These are phyloP conservation scores for Fragosphaeria purpurea DNA, from an alignment of 2,329 filamentous ascomycete species.

Conservation along the genomic window DNA sequence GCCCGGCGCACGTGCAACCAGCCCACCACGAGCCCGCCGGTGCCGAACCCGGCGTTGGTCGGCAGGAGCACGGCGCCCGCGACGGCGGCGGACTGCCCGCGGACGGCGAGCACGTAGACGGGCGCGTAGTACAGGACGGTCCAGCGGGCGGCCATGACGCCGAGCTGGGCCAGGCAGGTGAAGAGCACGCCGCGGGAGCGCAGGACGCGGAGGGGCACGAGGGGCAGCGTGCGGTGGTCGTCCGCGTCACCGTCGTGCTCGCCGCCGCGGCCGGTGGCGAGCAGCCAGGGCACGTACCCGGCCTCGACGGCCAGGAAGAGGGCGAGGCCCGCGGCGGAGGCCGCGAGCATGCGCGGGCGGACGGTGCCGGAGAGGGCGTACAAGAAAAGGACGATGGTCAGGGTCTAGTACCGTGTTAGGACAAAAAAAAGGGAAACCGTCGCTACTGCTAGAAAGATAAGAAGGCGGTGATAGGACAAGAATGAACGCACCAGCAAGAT, in stretches of 20 bases:
- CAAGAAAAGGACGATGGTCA: slow-evolving; percentile 61
- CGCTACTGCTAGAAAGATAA: slow-evolving; percentile 7
- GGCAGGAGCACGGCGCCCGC: slow-evolving; percentile 71
- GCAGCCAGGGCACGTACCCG: slow-evolving; percentile 15
- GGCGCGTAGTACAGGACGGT: slow-evolving; percentile 71
- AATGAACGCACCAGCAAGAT: slow-evolving; percentile 44
- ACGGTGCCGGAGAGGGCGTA: slow-evolving; percentile 57
- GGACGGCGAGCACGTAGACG: slow-evolving; percentile 68
- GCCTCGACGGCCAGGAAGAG: slow-evolving; percentile 55
- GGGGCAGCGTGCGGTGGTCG: slow-evolving; percentile 55
- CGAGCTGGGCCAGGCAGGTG: slow-evolving; percentile 63
- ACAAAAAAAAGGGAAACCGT: slow-evolving; percentile 1
- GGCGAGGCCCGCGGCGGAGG: slow-evolving; percentile 42
- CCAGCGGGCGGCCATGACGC: slow-evolving; percentile 76
- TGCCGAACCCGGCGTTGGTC: slow-evolving; percentile 69
- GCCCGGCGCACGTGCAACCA: slow-evolving; percentile 63
- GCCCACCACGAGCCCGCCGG: slow-evolving; percentile 63
- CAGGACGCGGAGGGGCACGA: slow-evolving; percentile 64
- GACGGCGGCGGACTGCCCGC: slow-evolving; percentile 56
- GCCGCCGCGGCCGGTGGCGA: too few species aligned
- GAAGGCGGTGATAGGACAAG: neutral
- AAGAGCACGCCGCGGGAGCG: slow-evolving; percentile 60
- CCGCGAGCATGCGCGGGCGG: slow-evolving; percentile 45
- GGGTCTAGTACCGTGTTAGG: too few species aligned
- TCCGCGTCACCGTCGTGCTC: too few species aligned